phyloP scores from a whole-genome alignment of 2,329 filamentous ascomycete species.

The Aspergillus thermomutatus region DNA sequence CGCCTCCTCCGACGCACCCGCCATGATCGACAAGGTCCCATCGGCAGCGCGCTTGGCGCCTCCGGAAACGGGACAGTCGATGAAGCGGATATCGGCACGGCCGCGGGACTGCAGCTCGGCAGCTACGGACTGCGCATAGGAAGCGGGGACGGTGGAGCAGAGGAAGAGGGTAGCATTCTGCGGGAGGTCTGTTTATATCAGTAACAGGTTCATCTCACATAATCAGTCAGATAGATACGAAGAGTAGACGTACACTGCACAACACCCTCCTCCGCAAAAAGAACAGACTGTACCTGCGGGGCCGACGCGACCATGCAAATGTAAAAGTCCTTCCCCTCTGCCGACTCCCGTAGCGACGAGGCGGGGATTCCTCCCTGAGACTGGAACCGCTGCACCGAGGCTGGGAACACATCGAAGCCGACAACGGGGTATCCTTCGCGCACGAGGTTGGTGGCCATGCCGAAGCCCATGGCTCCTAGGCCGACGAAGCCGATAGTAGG shows the following conservation, averaged over 20 bases:
- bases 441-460: constrained; percentile 73
- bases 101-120: constrained; percentile 54
- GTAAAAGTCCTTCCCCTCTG: constrained; percentile 57
- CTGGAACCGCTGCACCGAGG: constrained; percentile 64
- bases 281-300: constrained; percentile 62
- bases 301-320: constrained; percentile 75
- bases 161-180: constrained; percentile 61
- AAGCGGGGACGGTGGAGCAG: constrained; percentile 67
- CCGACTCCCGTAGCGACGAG: constrained; percentile 59
- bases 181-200: constrained; percentile 43
- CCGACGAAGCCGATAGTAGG: constrained; percentile 64
- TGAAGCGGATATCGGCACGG: constrained; percentile 61
- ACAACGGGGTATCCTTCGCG: constrained; percentile 64
- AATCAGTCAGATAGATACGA: too few relatives aligned
- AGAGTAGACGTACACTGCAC: constrained; percentile 21
- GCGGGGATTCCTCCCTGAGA: constrained; percentile 60
- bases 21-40: constrained; percentile 74
- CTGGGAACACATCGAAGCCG: constrained; percentile 68
- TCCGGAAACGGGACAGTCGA: constrained; percentile 72
- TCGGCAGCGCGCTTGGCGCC: constrained; percentile 66
- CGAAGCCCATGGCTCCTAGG: constrained; percentile 78
- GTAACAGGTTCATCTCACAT: too few relatives aligned
- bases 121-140: constrained; percentile 61
- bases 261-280: constrained; percentile 60
- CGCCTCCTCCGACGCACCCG: constrained; percentile 56